Evolutionary conservation across 495 filamentous ascomycete genomes (phyloP), one percentile per base, ranked within the genome.

Genomic region (Lindgomyces ingoldianus): DNA sequence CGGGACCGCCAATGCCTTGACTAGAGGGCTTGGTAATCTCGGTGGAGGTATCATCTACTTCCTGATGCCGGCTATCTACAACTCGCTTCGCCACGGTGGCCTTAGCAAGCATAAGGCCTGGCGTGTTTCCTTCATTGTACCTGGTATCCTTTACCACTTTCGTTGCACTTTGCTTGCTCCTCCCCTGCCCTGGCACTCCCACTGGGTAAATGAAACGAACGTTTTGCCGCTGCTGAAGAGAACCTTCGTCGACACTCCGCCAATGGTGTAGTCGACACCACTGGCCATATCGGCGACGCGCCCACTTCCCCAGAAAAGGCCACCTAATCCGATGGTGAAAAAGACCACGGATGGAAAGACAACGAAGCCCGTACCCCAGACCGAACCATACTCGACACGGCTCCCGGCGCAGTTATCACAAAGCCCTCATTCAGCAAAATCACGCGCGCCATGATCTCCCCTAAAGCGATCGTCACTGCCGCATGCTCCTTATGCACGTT

Each of bases 1-100:
- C 22, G 93, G 93, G 33, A 90, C 90, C 3, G 91, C 93, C 59
- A 98, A 96, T 71, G 87, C 91, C 8, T 76, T 98, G 1, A 87
- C 91, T 12, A 93, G 84, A 52, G 93, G 93, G 1, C 86, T 89
- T 74, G 93, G 93, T 36, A 98, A 97, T 64, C 84, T 92, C 33
- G 93, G 93, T 61, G 93, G 93, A 60, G 93, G 93, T 46, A 90
- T 96, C 68, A 87, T 82, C 22, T 85, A 85, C 77, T 97, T 97
- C 76, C 82, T 96, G 62, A 98, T 98, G 93, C 93, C 93, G 0
- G 92, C 92, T 3, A 85, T 77, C 55, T 77, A 74, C 62, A 67
- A 71, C 42, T 64, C 72, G 11, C 74, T 77, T 39, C 62, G 64
- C 24, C 57, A 46, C 3, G 57, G 72, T 44, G 72, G 72, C 22